Percentiles rank a stretch among this genome's conserved stretches.
These are phyloP conservation scores for Tillandsia leiboldiana DNA, from an alignment of 176 grass and related monocot genomes.

Conservation along the genomic window DNA sequence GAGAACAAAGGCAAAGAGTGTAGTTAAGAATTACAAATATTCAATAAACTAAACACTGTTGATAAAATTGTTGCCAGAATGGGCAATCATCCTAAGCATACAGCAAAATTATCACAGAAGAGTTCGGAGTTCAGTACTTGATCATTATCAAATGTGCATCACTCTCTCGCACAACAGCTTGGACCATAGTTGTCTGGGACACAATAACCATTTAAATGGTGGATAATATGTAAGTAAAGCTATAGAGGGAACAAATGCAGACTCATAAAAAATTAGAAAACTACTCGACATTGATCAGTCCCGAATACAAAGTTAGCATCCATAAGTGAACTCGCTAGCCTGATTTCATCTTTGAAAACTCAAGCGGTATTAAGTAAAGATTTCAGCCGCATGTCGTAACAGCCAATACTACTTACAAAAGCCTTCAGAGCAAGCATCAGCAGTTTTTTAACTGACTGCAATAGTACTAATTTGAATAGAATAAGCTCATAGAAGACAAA, in stretches of 20 bases:
- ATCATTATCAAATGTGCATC: conserved; percentile 64
- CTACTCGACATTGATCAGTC: background rate
- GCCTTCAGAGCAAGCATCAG: too few relatives aligned
- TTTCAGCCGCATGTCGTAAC: too few relatives aligned
- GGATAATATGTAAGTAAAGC: background rate
- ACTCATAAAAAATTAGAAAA: background rate
- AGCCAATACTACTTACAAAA: too few relatives aligned
- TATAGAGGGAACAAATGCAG: background rate
- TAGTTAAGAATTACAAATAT: background rate
- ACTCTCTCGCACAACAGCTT: conserved; percentile 65
- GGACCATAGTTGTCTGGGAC: conserved; percentile 71
- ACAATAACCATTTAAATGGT: conserved; percentile 10
- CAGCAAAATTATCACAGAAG: background rate
- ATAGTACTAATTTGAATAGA: too few relatives aligned
- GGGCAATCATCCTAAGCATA: background rate
- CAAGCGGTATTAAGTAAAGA: too few relatives aligned
- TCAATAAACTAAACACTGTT: background rate
- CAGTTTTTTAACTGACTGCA: too few relatives aligned
- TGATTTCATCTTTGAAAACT: too few relatives aligned
- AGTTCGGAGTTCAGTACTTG: conserved; percentile 27
- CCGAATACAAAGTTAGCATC: too few relatives aligned
- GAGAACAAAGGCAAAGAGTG: background rate
- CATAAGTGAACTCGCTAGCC: too few relatives aligned
- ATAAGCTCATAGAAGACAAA: too few relatives aligned
- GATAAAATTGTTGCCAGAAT: background rate